Percentiles rank a stretch among this genome's conserved stretches.
Conservation (phyloP, 192 early-diverging fungal genomes). For the Backusella tarrabulga region DNA sequence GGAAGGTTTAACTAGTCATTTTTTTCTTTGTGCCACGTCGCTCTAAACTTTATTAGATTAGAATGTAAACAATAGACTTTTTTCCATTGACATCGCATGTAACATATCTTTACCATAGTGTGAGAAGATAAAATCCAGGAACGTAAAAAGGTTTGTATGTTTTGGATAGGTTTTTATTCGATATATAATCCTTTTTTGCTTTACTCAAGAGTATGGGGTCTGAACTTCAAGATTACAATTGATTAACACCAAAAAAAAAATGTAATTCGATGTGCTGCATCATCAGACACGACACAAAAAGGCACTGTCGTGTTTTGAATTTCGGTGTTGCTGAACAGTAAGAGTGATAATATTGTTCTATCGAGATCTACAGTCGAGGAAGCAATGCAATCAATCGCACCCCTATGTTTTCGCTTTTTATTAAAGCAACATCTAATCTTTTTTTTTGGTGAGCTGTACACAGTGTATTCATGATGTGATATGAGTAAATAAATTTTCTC, state of each 20-base stretch:
- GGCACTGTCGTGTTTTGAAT: neutral
- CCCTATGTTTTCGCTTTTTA: too few species aligned
- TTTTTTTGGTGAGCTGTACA: too few species aligned
- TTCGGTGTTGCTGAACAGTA: neutral
- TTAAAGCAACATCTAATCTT: too few species aligned
- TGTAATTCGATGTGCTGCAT: neutral
- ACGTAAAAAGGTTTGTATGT: neutral
- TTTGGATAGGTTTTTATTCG: neutral
- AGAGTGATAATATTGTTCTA: neutral
- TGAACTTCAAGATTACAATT: neutral
- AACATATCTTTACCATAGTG: neutral
- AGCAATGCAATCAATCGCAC: too few species aligned
- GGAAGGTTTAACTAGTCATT: neutral
- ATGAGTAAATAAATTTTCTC: too few species aligned
- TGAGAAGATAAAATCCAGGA: too few species aligned
- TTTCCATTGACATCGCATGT: neutral
- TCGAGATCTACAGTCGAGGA: neutral
- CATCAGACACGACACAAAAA: neutral
- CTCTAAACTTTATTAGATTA: neutral
- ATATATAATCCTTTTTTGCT: neutral
- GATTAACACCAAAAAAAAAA: neutral
- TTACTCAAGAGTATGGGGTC: neutral
- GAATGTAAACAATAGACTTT: neutral
- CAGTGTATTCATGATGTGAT: too few species aligned
- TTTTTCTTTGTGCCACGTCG: neutral